Evolutionary conservation across 169 alveolate genomes (phyloP).

Genomic region (Plasmodium vivax): DNA sequence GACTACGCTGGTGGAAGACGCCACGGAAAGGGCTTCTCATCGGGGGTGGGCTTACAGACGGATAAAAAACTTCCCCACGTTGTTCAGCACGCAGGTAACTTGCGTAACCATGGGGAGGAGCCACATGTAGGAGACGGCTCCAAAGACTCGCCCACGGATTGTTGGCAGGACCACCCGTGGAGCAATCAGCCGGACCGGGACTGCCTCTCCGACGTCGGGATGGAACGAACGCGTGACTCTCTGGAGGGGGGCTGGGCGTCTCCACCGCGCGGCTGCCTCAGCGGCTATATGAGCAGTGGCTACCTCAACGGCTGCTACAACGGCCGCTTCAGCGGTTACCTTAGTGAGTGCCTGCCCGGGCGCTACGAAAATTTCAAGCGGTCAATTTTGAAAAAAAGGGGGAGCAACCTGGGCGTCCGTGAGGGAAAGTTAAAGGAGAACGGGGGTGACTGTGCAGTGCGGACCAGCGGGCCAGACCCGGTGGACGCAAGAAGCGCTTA

Average conservation of each 20-base stretch:
- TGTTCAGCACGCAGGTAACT: neutral
- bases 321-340: neutral
- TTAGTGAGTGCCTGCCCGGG: constrained; percentile 22
- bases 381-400: constrained; percentile 16
- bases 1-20: neutral
- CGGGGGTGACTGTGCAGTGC: neutral
- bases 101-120: neutral
- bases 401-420: neutral
- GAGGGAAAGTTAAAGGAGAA: neutral
- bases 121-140: neutral
- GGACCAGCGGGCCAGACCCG: neutral
- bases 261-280: neutral
- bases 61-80: neutral
- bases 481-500: constrained; percentile 15
- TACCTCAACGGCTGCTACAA: neutral
- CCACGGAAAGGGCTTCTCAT: neutral
- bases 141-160: neutral
- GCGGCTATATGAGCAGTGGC: neutral
- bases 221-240: neutral
- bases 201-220: neutral
- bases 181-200: neutral
- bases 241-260: neutral
- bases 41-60: neutral
- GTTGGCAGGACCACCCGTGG: neutral
- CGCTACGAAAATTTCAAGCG: constrained; percentile 20